Percentiles rank a stretch among this genome's conserved stretches.
Conservation (phyloP, 2,329 filamentous ascomycete species). For the Monosporascus sp. region DNA sequence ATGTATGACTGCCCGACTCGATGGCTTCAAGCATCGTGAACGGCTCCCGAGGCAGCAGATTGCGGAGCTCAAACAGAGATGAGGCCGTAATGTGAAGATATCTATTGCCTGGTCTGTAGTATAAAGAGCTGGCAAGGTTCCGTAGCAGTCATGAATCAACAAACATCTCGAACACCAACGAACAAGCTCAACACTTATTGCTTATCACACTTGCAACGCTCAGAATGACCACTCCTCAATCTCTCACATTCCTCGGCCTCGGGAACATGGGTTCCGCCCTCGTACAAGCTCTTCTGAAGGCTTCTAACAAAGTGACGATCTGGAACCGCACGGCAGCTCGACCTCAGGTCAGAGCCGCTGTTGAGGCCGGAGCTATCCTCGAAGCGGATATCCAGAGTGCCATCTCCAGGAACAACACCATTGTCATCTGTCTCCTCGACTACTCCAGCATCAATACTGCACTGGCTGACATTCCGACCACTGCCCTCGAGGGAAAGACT, state of each 20-base stretch:
- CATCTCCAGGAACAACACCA: slow-evolving; percentile 7
- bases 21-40: too few relatives aligned
- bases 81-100: too few relatives aligned
- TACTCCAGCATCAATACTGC: slow-evolving; percentile 13
- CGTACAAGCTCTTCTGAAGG: slow-evolving; percentile 1
- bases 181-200: too few relatives aligned
- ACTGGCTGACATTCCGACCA: slow-evolving; percentile 1
- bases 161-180: too few relatives aligned
- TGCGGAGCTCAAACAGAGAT: too few relatives aligned
- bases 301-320: slow-evolving; percentile 1
- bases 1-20: too few relatives aligned
- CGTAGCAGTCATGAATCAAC: too few relatives aligned
- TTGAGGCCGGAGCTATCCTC: slow-evolving; percentile 1
- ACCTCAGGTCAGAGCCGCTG: not conserved
- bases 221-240: too few relatives aligned
- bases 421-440: slow-evolving; percentile 22
- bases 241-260: slow-evolving; percentile 2
- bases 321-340: slow-evolving; percentile 3
- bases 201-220: too few relatives aligned
- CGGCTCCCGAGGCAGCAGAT: too few relatives aligned
- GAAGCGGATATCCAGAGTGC: slow-evolving; percentile 9
- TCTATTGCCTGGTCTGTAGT: too few relatives aligned
- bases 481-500: slow-evolving; percentile 13
- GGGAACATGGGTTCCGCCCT: slow-evolving; percentile 6
- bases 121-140: too few relatives aligned